These are phyloP conservation scores for Penicillium italicum DNA, from an alignment of 2,329 filamentous ascomycete species.

Conservation along the genomic window DNA sequence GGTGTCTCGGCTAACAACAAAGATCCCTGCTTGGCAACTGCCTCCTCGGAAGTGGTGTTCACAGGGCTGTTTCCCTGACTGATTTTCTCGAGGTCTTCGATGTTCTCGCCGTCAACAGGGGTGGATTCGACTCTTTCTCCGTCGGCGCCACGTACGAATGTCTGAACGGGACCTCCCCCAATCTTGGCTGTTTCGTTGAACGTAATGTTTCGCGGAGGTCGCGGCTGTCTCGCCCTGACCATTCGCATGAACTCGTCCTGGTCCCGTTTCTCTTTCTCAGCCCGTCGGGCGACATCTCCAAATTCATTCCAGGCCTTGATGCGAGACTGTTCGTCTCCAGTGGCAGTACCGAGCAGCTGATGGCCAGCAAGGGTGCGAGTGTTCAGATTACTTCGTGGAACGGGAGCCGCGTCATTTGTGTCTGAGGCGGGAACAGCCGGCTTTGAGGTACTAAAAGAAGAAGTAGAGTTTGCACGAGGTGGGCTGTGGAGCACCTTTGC, in stretches of 20 bases:
- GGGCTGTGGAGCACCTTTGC: constrained; percentile 55
- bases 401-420: background rate
- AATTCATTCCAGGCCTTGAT: constrained; percentile 43
- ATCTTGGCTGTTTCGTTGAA: background rate
- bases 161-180: background rate
- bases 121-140: constrained; percentile 16
- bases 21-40: no score
- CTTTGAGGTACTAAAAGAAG: background rate
- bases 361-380: background rate
- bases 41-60: background rate
- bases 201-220: background rate
- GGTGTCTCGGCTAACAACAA: background rate
- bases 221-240: background rate
- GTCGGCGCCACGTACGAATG: background rate
- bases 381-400: background rate
- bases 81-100: background rate
- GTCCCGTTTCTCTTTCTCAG: constrained; percentile 9
- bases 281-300: constrained; percentile 21
- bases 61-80: background rate
- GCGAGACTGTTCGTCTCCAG: constrained; percentile 9
- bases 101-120: background rate
- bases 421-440: background rate
- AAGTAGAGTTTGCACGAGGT: constrained; percentile 15
- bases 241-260: background rate
- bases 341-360: background rate